Evolutionary conservation across 106 monocot species (phyloP).

Genomic region (Cymbidium sinense): DNA sequence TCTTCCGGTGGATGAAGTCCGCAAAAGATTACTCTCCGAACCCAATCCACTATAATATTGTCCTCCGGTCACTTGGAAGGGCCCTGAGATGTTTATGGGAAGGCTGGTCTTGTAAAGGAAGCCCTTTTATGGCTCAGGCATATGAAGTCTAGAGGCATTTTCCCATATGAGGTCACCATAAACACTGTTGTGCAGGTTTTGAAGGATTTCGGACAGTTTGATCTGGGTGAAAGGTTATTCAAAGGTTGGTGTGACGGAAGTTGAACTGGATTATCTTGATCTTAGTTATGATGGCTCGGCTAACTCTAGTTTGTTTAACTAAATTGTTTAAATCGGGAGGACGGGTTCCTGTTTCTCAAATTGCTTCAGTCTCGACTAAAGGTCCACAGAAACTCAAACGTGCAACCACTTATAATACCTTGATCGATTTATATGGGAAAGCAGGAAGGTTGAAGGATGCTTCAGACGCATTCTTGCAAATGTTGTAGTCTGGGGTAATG

Average conservation of each 20-base stretch:
- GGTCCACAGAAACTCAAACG: no score
- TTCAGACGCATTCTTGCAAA: conserved; percentile 50
- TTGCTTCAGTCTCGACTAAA: no score
- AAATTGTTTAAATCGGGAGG: no score
- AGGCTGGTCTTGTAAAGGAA: conserved; percentile 43
- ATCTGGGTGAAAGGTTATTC: conserved; percentile 42
- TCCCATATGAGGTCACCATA: conserved; percentile 70
- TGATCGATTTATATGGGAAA: no score
- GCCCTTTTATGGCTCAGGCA: conserved; percentile 67
- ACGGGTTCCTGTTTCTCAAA: no score
- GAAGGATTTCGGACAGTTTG: conserved; percentile 50
- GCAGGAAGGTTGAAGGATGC: no score
- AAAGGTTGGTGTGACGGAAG: conserved; percentile 42
- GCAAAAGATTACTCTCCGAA: conserved; percentile 39
- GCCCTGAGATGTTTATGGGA: conserved; percentile 46
- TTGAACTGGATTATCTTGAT: conserved; percentile 31
- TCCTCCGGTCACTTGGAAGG: conserved; percentile 52
- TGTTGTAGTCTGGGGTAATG: conserved; percentile 47
- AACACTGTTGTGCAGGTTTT: conserved; percentile 55
- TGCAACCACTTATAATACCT: no score
- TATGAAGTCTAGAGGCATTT: conserved; percentile 42
- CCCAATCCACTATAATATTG: conserved; percentile 74
- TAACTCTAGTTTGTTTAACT: conserved; percentile 5
- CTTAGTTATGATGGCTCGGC: conserved; percentile 2
- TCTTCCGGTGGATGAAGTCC: conserved; percentile 40